Evolutionary conservation across 139 green algal genomes (phyloP).

Genomic region (Chlorella sp.): DNA sequence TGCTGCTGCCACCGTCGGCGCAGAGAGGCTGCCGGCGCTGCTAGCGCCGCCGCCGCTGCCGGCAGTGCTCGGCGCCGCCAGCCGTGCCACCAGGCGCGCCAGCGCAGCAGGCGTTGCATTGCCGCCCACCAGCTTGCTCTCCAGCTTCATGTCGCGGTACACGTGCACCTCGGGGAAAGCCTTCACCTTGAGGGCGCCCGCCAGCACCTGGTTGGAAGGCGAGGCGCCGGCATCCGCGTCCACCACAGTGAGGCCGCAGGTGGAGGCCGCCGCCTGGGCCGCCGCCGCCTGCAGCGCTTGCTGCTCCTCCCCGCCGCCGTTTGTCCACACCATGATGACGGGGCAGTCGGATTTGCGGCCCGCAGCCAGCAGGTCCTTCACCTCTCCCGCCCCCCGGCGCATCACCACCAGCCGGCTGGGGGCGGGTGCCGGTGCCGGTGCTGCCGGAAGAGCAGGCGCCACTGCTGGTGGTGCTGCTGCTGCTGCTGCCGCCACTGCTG

Average conservation of each 20-base stretch:
- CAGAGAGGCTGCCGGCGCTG: background rate
- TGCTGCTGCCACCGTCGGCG: background rate
- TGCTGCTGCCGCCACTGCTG: constrained; percentile 29
- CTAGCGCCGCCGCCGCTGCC: background rate
- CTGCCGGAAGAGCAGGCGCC: background rate
- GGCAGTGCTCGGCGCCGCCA: background rate
- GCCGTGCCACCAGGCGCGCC: background rate
- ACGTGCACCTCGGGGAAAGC: constrained; percentile 47
- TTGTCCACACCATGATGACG: constrained; percentile 62
- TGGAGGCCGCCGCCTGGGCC: background rate
- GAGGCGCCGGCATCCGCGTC: constrained; percentile 41
- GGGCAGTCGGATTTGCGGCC: constrained; percentile 8
- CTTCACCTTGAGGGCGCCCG: constrained; percentile 56
- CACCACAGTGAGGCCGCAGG: background rate
- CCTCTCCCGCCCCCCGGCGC: constrained; percentile 58
- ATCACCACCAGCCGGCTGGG: constrained; percentile 36
- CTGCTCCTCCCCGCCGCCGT: background rate
- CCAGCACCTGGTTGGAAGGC: constrained; percentile 55
- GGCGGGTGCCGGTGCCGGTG: background rate
- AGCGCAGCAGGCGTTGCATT: background rate
- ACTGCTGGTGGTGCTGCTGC: background rate
- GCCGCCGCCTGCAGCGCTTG: constrained; percentile 18
- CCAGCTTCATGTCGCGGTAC: constrained; percentile 66
- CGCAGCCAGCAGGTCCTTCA: constrained; percentile 60
- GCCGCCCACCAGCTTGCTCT: background rate